phyloP scores from a whole-genome alignment of 192 early-diverging fungal genomes.

The Coemansia sp. region DNA sequence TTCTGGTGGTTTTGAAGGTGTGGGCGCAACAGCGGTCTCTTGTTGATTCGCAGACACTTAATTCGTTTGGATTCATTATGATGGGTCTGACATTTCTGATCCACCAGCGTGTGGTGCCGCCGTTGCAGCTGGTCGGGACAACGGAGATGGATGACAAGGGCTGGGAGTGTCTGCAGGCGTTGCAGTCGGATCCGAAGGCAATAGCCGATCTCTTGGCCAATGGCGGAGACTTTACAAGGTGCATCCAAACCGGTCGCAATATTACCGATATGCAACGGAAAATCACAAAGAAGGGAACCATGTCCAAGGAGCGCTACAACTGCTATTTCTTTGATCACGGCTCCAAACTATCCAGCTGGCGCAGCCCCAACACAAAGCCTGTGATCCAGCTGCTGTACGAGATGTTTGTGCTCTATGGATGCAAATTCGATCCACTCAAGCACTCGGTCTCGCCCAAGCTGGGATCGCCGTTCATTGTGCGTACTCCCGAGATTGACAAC shows the following conservation, averaged over 20 bases:
- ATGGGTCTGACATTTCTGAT: slow-evolving; percentile 44
- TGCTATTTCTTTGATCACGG: slow-evolving; percentile 8
- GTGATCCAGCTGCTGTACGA: slow-evolving; percentile 19
- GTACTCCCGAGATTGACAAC: slow-evolving; percentile 5
- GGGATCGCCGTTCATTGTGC: slow-evolving; percentile 21
- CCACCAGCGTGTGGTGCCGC: slow-evolving; percentile 34
- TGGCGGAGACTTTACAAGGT: neutral
- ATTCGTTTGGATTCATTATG: slow-evolving; percentile 46
- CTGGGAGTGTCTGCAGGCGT: slow-evolving; percentile 5
- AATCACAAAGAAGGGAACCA: neutral
- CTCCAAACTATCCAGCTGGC: slow-evolving; percentile 8
- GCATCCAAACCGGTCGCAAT: slow-evolving; percentile 5
- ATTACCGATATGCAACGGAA: slow-evolving; percentile 5
- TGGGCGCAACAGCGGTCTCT: slow-evolving; percentile 29
- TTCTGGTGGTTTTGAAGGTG: slow-evolving; percentile 31
- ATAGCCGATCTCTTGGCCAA: neutral
- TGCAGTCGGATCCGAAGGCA: slow-evolving; percentile 8
- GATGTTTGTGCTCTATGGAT: slow-evolving; percentile 40
- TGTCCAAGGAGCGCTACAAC: neutral
- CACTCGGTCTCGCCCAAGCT: slow-evolving; percentile 37
- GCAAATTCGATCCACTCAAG: slow-evolving; percentile 26
- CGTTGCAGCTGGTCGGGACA: slow-evolving; percentile 37
- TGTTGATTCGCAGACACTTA: slow-evolving; percentile 18
- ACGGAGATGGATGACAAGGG: neutral
- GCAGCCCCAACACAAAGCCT: slow-evolving; percentile 29